These are phyloP conservation scores for Trametes meyenii DNA, from an alignment of 768 basidiomycete species.

Conservation along the genomic window DNA sequence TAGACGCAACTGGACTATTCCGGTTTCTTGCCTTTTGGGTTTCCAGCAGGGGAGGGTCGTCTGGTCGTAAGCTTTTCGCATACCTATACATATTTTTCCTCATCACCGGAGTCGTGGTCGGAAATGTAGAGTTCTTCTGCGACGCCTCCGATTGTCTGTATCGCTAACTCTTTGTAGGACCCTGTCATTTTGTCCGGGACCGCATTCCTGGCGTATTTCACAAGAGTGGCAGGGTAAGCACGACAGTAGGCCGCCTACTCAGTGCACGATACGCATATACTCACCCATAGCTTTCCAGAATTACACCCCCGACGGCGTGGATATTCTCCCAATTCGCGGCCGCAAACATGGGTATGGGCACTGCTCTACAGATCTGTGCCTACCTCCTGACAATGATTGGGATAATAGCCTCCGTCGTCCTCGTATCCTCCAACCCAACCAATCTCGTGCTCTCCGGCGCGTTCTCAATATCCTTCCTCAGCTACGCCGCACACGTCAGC, in stretches of 20 bases:
- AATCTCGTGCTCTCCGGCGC: constrained; percentile 93
- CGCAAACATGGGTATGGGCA: constrained; percentile 62
- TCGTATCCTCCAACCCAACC: constrained; percentile 90
- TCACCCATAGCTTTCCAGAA: constrained; percentile 18
- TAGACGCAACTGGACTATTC: constrained; percentile 88
- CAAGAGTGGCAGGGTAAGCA: constrained; percentile 55
- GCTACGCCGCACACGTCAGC: constrained; percentile 82
- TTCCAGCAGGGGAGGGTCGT: constrained; percentile 66
- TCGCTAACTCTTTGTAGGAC: constrained; percentile 44
- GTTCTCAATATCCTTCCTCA: constrained; percentile 74
- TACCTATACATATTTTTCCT: constrained; percentile 88
- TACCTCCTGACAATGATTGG: neutral
- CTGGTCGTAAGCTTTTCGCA: constrained; percentile 72
- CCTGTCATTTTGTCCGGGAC: constrained; percentile 93
- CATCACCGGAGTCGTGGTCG: constrained; percentile 74
- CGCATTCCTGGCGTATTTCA: constrained; percentile 88
- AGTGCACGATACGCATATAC: neutral
- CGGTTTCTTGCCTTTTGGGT: constrained; percentile 90
- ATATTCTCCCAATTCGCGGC: constrained; percentile 77
- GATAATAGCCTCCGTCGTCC: constrained; percentile 48
- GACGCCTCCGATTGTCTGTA: neutral
- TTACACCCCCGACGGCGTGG: constrained; percentile 59
- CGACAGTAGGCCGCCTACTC: neutral
- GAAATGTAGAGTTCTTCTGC: constrained; percentile 50
- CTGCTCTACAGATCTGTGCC: neutral